Percentiles rank a stretch among this genome's conserved stretches.
These are phyloP conservation scores for Candida nitratophila DNA, from an alignment of 805 yeast species.

Conservation along the genomic window DNA sequence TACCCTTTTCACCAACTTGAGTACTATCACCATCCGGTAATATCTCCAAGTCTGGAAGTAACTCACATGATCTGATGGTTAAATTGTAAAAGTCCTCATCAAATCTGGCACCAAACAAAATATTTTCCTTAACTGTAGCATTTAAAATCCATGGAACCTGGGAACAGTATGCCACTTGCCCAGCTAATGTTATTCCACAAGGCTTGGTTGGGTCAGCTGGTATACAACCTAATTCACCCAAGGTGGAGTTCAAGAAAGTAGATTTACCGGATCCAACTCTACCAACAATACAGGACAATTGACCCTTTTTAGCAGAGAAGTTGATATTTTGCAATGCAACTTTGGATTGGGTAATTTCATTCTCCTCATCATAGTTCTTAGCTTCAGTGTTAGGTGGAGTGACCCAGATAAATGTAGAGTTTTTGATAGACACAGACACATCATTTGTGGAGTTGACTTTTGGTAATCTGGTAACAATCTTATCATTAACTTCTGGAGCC, in stretches of 20 bases:
- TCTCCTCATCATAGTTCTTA: constrained; percentile 34
- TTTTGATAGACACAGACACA: constrained; percentile 33
- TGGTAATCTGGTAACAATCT: constrained; percentile 21
- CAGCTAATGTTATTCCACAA: constrained; percentile 23
- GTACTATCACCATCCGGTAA: constrained; percentile 89
- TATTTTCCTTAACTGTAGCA: constrained; percentile 86
- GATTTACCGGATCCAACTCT: constrained; percentile 66
- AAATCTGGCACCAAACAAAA: constrained; percentile 79
- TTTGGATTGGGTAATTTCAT: constrained; percentile 23
- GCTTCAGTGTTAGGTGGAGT: constrained; percentile 9
- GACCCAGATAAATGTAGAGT: constrained; percentile 51
- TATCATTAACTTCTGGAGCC: constrained; percentile 33
- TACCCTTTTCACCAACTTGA: constrained; percentile 95
- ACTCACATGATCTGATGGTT: constrained; percentile 85
- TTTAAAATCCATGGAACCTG: constrained; percentile 95
- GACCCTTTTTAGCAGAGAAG: constrained; percentile 45
- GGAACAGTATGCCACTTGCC: constrained; percentile 53
- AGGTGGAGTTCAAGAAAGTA: constrained; percentile 43
- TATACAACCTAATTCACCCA: constrained; percentile 46
- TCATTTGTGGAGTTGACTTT: constrained; percentile 20
- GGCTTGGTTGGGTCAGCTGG: constrained; percentile 21
- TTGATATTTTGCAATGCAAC: constrained; percentile 42
- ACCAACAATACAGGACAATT: constrained; percentile 55
- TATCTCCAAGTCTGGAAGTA: constrained; percentile 66
- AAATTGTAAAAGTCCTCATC: constrained; percentile 76